Evolutionary conservation across 257 asterid genomes (phyloP).

Genomic region (Catharanthus roseus): DNA sequence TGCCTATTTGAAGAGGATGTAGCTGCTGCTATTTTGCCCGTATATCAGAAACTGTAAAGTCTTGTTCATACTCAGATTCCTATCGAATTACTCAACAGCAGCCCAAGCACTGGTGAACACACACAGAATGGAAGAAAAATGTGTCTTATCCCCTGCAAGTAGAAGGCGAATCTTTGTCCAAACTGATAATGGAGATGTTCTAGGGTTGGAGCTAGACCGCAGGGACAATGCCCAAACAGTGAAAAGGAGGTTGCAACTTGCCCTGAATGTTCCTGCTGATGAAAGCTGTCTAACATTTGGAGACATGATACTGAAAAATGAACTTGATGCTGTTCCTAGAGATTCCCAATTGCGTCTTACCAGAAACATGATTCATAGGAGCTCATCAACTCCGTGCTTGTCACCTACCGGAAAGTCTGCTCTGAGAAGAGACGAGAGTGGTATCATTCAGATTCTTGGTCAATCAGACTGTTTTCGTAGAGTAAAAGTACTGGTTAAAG

Average conservation of each 20-base stretch:
- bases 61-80: slow-evolving; percentile 16
- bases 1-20: slow-evolving; percentile 5
- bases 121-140: neutral
- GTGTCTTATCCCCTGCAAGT: slow-evolving; percentile 2
- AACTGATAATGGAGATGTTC: slow-evolving; percentile 17
- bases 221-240: slow-evolving; percentile 21
- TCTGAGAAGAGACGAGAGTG: slow-evolving; percentile 4
- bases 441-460: slow-evolving; percentile 16
- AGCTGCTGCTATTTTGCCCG: neutral
- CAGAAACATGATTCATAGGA: slow-evolving; percentile 17
- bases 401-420: slow-evolving; percentile 8
- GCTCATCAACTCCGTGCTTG: slow-evolving; percentile 21
- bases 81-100: slow-evolving; percentile 10
- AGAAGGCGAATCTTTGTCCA: slow-evolving; percentile 19
- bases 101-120: too few species aligned
- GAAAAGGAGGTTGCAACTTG: slow-evolving; percentile 15
- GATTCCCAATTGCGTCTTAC: slow-evolving; percentile 14
- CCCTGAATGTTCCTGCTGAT: slow-evolving; percentile 13
- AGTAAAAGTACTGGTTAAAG: slow-evolving; percentile 3
- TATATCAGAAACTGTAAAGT: neutral
- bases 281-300: slow-evolving; percentile 18
- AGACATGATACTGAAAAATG: slow-evolving; percentile 17
- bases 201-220: slow-evolving; percentile 17
- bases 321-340: slow-evolving; percentile 9
- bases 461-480: neutral